A percentile compares a stretch with the other conserved stretches of the same genome.
Conservation (phyloP, 2,329 filamentous ascomycete species). For the Penicillium frequentans region DNA sequence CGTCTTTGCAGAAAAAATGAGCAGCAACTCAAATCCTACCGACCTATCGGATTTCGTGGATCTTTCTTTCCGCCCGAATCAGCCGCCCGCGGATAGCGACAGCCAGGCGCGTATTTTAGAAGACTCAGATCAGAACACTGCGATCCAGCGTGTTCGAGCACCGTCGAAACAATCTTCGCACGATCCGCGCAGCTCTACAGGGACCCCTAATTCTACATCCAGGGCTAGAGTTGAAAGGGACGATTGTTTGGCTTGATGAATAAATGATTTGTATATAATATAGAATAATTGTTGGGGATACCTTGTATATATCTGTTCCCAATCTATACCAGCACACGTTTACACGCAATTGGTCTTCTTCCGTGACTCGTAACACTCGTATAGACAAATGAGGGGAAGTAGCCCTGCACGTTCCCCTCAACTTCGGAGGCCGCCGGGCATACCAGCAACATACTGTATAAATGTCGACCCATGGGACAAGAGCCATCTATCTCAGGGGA, state of each 20-base stretch:
- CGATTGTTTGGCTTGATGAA: slow-evolving; percentile 6
- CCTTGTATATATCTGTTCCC: slow-evolving; percentile 1
- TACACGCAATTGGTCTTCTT: neutral
- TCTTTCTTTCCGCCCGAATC: slow-evolving; percentile 15
- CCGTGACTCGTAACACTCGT: neutral
- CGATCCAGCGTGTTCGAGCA: neutral
- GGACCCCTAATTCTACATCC: neutral
- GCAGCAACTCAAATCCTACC: slow-evolving; percentile 16
- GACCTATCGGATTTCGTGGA: slow-evolving; percentile 27
- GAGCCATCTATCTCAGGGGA: neutral
- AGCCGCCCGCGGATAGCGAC: slow-evolving; percentile 14
- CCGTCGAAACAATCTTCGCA: slow-evolving; percentile 14
- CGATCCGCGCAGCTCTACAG: slow-evolving; percentile 5
- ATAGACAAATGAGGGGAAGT: slow-evolving; percentile 3
- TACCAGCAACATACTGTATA: neutral
- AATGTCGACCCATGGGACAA: neutral
- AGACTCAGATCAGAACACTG: neutral
- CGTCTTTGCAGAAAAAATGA: slow-evolving; percentile 17
- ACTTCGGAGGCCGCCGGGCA: slow-evolving; percentile 18
- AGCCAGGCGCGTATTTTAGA: slow-evolving; percentile 11
- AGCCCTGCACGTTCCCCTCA: neutral
- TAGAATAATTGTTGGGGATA: slow-evolving; percentile 1
- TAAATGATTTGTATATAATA: slow-evolving; percentile 7
- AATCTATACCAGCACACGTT: neutral
- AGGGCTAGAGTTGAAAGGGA: neutral